Conservation (phyloP, 768 basidiomycete species). For the Xerocomellus amylosporus region DNA sequence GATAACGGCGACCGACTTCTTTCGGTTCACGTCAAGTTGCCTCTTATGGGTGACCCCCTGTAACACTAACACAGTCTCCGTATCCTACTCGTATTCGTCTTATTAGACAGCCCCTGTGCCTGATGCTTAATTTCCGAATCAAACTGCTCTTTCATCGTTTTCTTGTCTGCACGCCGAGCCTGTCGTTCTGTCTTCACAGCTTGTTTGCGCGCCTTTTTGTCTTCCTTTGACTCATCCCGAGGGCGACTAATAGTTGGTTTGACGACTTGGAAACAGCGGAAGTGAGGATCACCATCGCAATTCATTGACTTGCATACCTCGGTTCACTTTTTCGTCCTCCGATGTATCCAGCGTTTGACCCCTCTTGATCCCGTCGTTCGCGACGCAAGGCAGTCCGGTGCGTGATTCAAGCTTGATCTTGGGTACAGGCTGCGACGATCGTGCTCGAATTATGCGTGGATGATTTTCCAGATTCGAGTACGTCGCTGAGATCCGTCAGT, state of each 20-base stretch:
- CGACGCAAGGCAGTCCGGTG: slow-evolving; percentile 69
- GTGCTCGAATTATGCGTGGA: slow-evolving; percentile 78
- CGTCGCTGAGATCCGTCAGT: slow-evolving; percentile 58
- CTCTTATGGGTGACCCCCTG: slow-evolving; percentile 12
- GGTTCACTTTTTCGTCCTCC: slow-evolving; percentile 23
- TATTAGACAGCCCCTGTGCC: slow-evolving; percentile 45
- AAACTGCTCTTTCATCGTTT: slow-evolving; percentile 61
- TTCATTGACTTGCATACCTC: slow-evolving; percentile 23
- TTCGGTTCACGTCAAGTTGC: slow-evolving; percentile 13
- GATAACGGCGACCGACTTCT: slow-evolving; percentile 2
- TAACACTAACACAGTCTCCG: slow-evolving; percentile 19
- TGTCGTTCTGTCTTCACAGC: slow-evolving; percentile 67
- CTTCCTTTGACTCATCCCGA: slow-evolving; percentile 73
- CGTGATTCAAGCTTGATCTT: slow-evolving; percentile 72
- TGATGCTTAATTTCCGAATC: slow-evolving; percentile 61
- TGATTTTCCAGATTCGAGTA: slow-evolving; percentile 99
- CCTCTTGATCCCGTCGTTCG: slow-evolving; percentile 19
- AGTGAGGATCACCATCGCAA: background rate
- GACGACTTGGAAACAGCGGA: background rate
- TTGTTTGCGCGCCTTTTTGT: slow-evolving; percentile 68
- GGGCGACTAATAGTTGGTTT: slow-evolving; percentile 61
- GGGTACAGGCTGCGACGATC: slow-evolving; percentile 50
- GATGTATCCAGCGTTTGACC: slow-evolving; percentile 13
- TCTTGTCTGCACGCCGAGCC: slow-evolving; percentile 64
- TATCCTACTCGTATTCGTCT: slow-evolving; percentile 32